These are phyloP conservation scores for Alternaria sp. DNA, from an alignment of 2,329 filamentous ascomycete species.

Conservation along the genomic window DNA sequence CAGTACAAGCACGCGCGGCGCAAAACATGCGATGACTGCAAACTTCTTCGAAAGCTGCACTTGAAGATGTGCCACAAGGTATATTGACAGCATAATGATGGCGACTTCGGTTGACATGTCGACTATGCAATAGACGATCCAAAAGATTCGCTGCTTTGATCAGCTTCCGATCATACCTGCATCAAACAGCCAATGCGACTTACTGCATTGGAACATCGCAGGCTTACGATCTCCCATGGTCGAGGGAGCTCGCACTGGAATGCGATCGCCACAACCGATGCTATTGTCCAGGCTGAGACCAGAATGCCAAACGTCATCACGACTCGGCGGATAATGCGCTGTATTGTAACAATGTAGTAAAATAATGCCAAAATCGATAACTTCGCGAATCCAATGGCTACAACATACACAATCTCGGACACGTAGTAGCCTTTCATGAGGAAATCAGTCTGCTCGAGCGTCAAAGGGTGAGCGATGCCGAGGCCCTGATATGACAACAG, in stretches of 20 bases:
- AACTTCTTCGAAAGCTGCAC: conserved; percentile 37
- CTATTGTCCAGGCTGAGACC: conserved; percentile 39
- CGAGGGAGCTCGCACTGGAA: conserved; percentile 45
- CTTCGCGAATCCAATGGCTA: conserved; percentile 42
- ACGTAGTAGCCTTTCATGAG: conserved; percentile 47
- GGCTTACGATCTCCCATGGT: conserved; percentile 42
- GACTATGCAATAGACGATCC: conserved; percentile 47
- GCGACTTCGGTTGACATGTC: conserved; percentile 45
- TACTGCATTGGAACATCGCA: conserved; percentile 44
- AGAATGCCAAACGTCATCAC: conserved; percentile 35
- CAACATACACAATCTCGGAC: conserved; percentile 47
- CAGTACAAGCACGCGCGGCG: conserved; percentile 42
- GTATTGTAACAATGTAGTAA: conserved; percentile 34
- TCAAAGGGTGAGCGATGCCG: conserved; percentile 26
- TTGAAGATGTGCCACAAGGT: conserved; percentile 41
- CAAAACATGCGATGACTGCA: conserved; percentile 45
- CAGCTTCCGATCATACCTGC: conserved; percentile 16
- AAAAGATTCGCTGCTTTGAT: conserved; percentile 42
- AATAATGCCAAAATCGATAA: conserved; percentile 42
- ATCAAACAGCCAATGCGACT: conserved; percentile 10
- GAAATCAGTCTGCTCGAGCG: conserved; percentile 28
- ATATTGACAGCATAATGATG: conserved; percentile 44
- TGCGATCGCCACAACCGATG: conserved; percentile 36
- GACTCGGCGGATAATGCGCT: conserved; percentile 31
- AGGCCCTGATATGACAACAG: conserved; percentile 41